phyloP scores from a whole-genome alignment of 805 yeast genomes.

The Teunomyces lycoperdinae region DNA sequence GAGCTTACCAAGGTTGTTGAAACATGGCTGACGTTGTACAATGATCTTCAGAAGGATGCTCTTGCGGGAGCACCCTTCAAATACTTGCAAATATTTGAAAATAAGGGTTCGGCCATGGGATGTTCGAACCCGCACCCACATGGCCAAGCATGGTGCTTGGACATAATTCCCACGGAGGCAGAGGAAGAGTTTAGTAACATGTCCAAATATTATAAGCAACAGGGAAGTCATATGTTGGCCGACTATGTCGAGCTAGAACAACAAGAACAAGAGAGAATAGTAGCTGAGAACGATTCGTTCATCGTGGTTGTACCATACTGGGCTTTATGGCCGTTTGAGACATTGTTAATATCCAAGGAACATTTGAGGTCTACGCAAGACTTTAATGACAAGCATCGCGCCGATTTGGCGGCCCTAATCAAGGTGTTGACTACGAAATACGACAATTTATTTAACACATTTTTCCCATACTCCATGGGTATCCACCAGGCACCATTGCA shows the following conservation, averaged over 20 bases:
- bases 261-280: conserved; percentile 48
- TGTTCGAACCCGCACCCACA: conserved; percentile 83
- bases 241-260: conserved; percentile 62
- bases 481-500: conserved; percentile 70
- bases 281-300: conserved; percentile 59
- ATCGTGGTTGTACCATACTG: conserved; percentile 73
- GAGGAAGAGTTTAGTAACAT: conserved; percentile 53
- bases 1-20: conserved; percentile 50
- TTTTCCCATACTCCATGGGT: conserved; percentile 82
- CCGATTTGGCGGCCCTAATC: conserved; percentile 55
- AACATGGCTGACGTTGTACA: conserved; percentile 59
- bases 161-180: conserved; percentile 64
- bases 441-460: conserved; percentile 66
- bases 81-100: conserved; percentile 72
- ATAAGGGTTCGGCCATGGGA: conserved; percentile 79
- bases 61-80: conserved; percentile 44
- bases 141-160: conserved; percentile 79
- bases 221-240: conserved; percentile 50
- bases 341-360: conserved; percentile 56
- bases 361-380: conserved; percentile 51
- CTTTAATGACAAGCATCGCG: conserved; percentile 44
- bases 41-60: conserved; percentile 37
- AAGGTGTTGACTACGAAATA: conserved; percentile 57
- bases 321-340: conserved; percentile 84
- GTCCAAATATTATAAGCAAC: conserved; percentile 40